Evolutionary conservation across 2,329 filamentous ascomycete species (phyloP).

Genomic region (Trichothecium roseum): DNA sequence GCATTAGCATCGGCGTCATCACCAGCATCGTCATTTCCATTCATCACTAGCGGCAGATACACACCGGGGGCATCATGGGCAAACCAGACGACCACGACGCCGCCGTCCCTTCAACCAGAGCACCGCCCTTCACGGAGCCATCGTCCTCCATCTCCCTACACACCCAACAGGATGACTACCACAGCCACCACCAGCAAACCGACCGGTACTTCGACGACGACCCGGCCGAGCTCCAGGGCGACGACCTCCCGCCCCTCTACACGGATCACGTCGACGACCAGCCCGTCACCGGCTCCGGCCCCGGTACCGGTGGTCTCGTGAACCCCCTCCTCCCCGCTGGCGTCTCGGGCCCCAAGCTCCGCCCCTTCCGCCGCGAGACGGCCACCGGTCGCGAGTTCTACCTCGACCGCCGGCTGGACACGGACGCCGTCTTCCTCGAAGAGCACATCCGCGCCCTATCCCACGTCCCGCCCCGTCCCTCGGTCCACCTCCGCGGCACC

Average conservation of each 20-base stretch:
- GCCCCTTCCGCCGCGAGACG: constrained; percentile 18
- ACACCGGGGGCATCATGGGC: constrained; percentile 14
- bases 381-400: constrained; percentile 28
- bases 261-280: constrained; percentile 20
- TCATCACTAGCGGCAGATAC: not conserved
- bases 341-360: constrained; percentile 10
- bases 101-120: constrained; percentile 6
- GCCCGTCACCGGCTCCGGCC: not conserved
- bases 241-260: constrained; percentile 37
- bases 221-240: constrained; percentile 19
- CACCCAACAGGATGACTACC: constrained; percentile 3
- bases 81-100: constrained; percentile 10
- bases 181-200: constrained; percentile 9
- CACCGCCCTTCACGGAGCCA: constrained; percentile 13
- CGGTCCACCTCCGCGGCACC: constrained; percentile 40
- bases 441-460: constrained; percentile 32
- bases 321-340: constrained; percentile 14
- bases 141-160: constrained; percentile 16
- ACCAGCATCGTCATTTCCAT: not conserved
- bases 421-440: constrained; percentile 31
- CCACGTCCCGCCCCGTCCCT: constrained; percentile 39
- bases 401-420: constrained; percentile 33
- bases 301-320: constrained; percentile 3
- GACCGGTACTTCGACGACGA: constrained; percentile 25
- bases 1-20: not conserved